Evolutionary conservation across 371 early-diverging fungal genomes (phyloP), one percentile per base, ranked within the genome.

Genomic region (Gilbertella persicaria): DNA sequence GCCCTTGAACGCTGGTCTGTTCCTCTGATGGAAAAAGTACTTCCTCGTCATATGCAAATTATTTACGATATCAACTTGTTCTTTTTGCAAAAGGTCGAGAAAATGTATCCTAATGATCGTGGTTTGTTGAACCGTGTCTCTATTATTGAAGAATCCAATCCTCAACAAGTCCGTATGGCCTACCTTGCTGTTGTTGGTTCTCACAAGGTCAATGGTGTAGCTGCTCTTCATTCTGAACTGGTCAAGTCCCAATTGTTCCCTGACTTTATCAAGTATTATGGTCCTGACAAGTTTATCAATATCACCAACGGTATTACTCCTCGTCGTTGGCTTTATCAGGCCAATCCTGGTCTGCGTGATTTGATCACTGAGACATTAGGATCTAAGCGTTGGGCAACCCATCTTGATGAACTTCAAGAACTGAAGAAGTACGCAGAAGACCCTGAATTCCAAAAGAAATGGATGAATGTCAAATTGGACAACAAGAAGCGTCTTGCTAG

Each of bases 221-320:
- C 96, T 23, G 92, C 82, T 3, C 74, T 96, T 36, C 96, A 96
- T 72, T 95, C 96, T 24, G 80, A 90, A 38, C 81, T 96, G 19
- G 84, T 96, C 73, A 88, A 86, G 68, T 80, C 78, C n/a, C 71
- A 82, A 52, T 78, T 95, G 53, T 96, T 96, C 74, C 64, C 73
- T 44, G 94, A 95, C 71, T 95, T 95, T 74, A 88, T 92, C 29
- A 72, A 74, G 30, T 86, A 80, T 66, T 94, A 80, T 69, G 96
- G 94, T 25, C 76, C 67, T 17, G 84, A 82, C 17, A 90, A 90
- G 71, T 96, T 96, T 57, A 82, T 85, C 61, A 96, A 95, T 71
- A 91, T 91, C 69, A 96, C 96, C 55, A 96, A 96, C 70, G 96
- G 96, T 45, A 89, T 96, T 35, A 91, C 96, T 6, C 95, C 96